A percentile compares a stretch with the other conserved stretches of the same genome.
Conservation (phyloP, 106 monocot species). For the Amphibolis antarctica region DNA sequence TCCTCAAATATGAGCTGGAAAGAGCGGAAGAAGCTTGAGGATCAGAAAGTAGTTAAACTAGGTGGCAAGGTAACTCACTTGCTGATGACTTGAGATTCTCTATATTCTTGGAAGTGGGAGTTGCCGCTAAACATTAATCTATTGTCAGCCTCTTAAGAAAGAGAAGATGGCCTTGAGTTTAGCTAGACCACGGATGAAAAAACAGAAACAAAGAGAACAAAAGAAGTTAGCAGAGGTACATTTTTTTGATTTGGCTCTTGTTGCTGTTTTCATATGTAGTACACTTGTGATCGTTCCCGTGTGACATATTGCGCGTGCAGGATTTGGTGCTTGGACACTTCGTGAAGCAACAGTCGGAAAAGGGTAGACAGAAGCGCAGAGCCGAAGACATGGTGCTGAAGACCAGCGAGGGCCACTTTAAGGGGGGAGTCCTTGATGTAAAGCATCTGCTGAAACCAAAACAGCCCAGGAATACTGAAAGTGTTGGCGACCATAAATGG, state of each 20-base stretch:
- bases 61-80: slow-evolving; percentile 43
- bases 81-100: background rate
- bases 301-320: slow-evolving; percentile 5
- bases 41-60: slow-evolving; percentile 29
- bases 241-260: background rate
- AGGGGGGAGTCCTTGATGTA: slow-evolving; percentile 38
- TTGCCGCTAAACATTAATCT: background rate
- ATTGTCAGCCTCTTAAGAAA: slow-evolving; percentile 31
- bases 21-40: slow-evolving; percentile 49
- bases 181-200: slow-evolving; percentile 30
- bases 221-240: slow-evolving; percentile 33
- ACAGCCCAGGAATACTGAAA: slow-evolving; percentile 7
- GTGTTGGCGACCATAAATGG: background rate
- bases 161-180: slow-evolving; percentile 36
- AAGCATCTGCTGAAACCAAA: slow-evolving; percentile 32
- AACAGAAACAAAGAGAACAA: slow-evolving; percentile 23
- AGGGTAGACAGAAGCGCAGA: slow-evolving; percentile 12
- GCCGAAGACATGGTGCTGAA: slow-evolving; percentile 32
- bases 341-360: slow-evolving; percentile 6
- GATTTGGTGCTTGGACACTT: slow-evolving; percentile 26
- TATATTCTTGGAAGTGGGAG: background rate
- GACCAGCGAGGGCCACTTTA: slow-evolving; percentile 37
- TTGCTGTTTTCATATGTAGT: background rate
- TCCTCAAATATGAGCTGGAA: slow-evolving; percentile 54
- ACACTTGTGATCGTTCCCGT: background rate